These are phyloP conservation scores for Gossypium turneri DNA, from an alignment of 345 rosid species.

Conservation along the genomic window DNA sequence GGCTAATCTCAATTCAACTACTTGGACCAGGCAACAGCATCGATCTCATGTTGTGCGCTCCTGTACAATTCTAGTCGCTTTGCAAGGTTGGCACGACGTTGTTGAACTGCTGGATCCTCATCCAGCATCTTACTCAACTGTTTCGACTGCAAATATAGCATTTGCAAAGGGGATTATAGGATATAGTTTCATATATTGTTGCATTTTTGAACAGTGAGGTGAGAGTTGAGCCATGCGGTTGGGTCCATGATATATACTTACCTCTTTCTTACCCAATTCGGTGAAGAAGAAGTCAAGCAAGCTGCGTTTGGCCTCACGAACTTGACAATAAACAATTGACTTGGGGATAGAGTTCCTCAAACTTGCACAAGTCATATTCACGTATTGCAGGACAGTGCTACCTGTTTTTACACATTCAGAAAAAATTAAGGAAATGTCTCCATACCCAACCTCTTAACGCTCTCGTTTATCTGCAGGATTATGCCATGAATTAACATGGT, in stretches of 20 bases:
- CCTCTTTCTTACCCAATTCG: constrained; percentile 86
- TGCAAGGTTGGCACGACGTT: constrained; percentile 58
- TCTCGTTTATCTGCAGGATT: background rate
- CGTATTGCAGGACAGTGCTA: constrained; percentile 66
- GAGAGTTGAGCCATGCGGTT: background rate
- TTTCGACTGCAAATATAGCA: constrained; percentile 31
- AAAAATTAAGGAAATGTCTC: background rate
- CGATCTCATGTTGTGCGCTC: constrained; percentile 85
- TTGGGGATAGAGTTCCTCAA: constrained; percentile 86
- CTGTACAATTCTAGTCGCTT: constrained; percentile 86
- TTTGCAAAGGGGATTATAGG: background rate
- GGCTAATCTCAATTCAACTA: constrained; percentile 19
- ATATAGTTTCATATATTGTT: background rate
- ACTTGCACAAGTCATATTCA: constrained; percentile 76
- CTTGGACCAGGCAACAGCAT: constrained; percentile 88
- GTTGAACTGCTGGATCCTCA: constrained; percentile 86
- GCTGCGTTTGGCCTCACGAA: constrained; percentile 88
- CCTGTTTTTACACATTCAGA: constrained; percentile 32
- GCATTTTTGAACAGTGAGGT: background rate
- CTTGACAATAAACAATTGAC: constrained; percentile 92
- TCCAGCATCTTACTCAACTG: constrained; percentile 20
- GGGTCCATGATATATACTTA: constrained; percentile 14
- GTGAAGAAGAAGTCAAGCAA: constrained; percentile 82
- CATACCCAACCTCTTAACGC: background rate
- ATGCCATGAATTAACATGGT: background rate